Base-by-base conservation (phyloP, 2,329 filamentous ascomycete genomes). In the Stachybotrys echinatus region DNA sequence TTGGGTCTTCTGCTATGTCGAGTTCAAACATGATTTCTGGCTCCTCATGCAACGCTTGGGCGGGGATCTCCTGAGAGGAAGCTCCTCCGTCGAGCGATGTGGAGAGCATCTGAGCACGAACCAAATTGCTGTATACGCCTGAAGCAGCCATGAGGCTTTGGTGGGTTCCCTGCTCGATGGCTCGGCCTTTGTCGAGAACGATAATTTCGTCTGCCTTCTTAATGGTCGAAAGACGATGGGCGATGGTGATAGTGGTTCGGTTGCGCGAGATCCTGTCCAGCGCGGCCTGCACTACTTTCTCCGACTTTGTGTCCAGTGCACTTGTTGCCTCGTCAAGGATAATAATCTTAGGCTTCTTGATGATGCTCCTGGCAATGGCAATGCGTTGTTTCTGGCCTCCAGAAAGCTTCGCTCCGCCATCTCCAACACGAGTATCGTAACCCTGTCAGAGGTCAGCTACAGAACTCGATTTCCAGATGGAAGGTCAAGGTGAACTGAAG, bases 261-360 rank as follows among this genome's bases (percentile, higher is more conserved):
- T 62, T 64, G 7, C 54, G 50, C 48, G 67, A 54, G 47, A 72
- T 56, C 48, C 60, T 54, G 50, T 70, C 65, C 4, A 78, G 62
- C 1, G 70, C 68, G 2, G 58, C 58, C 55, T 77, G 74, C 18
- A 83, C 78, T 1, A 69, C 64, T 39, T 64, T 66, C 23, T 72
- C 67, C 2, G 67, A 58, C 27, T 55, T 59, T 2, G 66, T 64
- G 31, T 73, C 68, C 27, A 74, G 59, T 1, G 83, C 79, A 17
- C 77, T 81, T 0, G 84, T 88, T 1, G 84, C 84, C 65, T 88
- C 84, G 54, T 88, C 85, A 2, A 84, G 70, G 7, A 89, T 79
- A 2, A 89, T 68, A 47, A 89, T 84, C 2, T 73, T 73, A 1
- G 83, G 42, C 21, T 45, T 45, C 42, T 45, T 45, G 42, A 45